Evolutionary conservation across 208 protist species (phyloP).

Genomic region (Wallacemonas sp.): DNA sequence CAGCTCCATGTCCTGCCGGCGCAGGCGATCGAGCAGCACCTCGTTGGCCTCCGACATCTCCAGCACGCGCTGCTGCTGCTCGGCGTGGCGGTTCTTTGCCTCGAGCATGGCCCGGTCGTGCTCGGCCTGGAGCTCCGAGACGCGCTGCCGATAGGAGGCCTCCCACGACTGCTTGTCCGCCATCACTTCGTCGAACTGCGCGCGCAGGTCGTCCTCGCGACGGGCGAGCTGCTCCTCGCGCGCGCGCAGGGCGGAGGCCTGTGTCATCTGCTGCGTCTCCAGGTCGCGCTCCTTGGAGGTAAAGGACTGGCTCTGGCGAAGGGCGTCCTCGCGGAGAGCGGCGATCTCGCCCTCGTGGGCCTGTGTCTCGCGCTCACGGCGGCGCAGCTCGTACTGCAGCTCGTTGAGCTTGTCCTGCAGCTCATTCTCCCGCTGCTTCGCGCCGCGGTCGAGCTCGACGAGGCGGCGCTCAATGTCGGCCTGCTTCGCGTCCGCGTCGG

Average conservation of each 20-base stretch:
- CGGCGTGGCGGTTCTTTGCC: conserved; percentile 13
- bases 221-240: conserved; percentile 42
- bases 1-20: conserved; percentile 41
- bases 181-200: conserved; percentile 31
- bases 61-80: conserved; percentile 20
- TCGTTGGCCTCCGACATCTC: conserved; percentile 25
- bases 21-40: conserved; percentile 31
- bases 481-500: conserved; percentile 53
- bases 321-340: conserved; percentile 30
- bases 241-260: conserved; percentile 33
- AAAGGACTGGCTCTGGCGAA: conserved; percentile 27
- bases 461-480: conserved; percentile 54
- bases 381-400: conserved; percentile 46
- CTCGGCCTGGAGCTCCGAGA: conserved; percentile 19
- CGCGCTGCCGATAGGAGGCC: conserved; percentile 15
- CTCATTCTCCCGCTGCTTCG: conserved; percentile 40
- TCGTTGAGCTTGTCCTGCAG: conserved; percentile 44
- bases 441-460: conserved; percentile 43
- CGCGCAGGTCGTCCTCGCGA: conserved; percentile 41
- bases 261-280: conserved; percentile 32
- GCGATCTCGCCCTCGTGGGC: conserved; percentile 49
- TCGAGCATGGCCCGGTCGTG: conserved; percentile 20
- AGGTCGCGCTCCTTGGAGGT: conserved; percentile 34
- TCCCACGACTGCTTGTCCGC: conserved; percentile 30
- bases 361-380: conserved; percentile 42